Conservation (phyloP, 441 rosid species). For the Dalechampia spathulata region DNA sequence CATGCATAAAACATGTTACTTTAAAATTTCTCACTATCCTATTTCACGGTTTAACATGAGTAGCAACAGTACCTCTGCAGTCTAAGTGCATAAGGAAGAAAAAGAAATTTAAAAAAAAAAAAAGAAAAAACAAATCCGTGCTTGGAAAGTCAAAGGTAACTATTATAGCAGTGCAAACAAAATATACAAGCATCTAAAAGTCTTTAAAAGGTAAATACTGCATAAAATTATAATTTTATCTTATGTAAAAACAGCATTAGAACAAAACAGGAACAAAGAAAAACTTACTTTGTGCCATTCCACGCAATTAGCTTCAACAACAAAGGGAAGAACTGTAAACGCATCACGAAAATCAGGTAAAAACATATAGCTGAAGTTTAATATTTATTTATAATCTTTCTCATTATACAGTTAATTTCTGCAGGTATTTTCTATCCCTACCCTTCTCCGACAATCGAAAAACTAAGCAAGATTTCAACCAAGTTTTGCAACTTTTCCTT, state of each 20-base stretch:
- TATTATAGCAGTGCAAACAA: too few species aligned
- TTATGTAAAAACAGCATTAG: neutral
- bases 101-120: too few species aligned
- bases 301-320: constrained; percentile 90
- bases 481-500: neutral
- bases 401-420: neutral
- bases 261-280: neutral
- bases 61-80: too few species aligned
- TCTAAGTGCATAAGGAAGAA: too few species aligned
- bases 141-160: too few species aligned
- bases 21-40: too few species aligned
- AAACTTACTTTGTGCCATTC: constrained; percentile 86
- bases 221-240: neutral
- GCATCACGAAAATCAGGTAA: constrained; percentile 14
- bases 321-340: constrained; percentile 87
- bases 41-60: too few species aligned
- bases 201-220: neutral
- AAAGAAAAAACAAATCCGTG: too few species aligned
- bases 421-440: neutral
- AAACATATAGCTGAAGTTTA: constrained; percentile 6
- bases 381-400: neutral
- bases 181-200: too few species aligned
- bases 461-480: neutral
- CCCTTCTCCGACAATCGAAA: neutral
- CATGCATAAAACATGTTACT: too few species aligned